Conservation (phyloP, 345 rosid species). For the Hibiscus mutabilis region DNA sequence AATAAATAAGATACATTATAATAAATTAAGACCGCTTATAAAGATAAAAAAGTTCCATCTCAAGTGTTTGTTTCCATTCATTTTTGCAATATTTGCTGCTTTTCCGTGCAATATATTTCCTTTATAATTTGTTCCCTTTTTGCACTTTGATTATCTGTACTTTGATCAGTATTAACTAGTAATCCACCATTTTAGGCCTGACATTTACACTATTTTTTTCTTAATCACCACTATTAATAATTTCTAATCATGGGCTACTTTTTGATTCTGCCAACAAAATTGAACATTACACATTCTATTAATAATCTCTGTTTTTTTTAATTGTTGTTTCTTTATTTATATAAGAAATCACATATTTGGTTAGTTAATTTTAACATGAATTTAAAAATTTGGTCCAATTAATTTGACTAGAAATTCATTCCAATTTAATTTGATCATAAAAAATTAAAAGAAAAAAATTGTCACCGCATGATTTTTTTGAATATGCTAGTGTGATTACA, state of each 20-base stretch:
- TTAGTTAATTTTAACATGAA: no score
- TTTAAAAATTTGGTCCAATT: not conserved
- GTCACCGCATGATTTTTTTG: no score
- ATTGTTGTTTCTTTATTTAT: not conserved
- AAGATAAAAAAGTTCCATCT: not conserved
- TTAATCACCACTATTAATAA: not conserved
- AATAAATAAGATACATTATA: no score
- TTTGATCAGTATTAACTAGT: slow-evolving; percentile 6
- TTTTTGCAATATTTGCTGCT: slow-evolving; percentile 36
- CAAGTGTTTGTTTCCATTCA: slow-evolving; percentile 42
- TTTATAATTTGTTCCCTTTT: slow-evolving; percentile 11
- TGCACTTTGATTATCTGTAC: slow-evolving; percentile 26
- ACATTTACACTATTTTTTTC: not conserved
- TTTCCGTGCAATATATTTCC: not conserved
- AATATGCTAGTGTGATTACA: no score
- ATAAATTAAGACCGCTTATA: no score
- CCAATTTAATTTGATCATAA: not conserved
- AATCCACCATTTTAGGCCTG: slow-evolving; percentile 10
- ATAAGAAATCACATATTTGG: no score
- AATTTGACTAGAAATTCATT: no score
- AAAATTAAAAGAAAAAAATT: no score
- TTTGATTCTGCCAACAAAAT: not conserved
- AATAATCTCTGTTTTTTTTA: not conserved
- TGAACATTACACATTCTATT: not conserved
- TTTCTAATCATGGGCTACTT: not conserved